Base-by-base conservation (phyloP, 2,329 filamentous ascomycete genomes). In the Xylaria sp. region DNA sequence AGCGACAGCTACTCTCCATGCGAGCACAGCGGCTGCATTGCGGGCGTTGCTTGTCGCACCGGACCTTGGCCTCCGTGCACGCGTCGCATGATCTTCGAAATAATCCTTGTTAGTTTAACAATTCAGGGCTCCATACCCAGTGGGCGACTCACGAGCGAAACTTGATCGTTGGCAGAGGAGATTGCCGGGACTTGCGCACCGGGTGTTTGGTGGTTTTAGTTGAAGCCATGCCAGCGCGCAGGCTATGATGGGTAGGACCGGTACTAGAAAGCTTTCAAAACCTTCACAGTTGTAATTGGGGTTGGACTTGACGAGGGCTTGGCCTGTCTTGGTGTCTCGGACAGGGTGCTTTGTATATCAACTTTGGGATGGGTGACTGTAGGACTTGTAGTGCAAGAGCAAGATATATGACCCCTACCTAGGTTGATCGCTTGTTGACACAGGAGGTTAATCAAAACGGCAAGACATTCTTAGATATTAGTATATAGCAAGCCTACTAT, bases 11-110 rank as follows among this genome's bases (percentile, higher is more conserved):
- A 8, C 41, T 46, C 15, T 46, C 41, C 41, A 46, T 46, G 41
- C 41, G 41, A 46, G 41, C 41, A 46, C 41, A 46, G 41, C 41
- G 41, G 41, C 41, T 46, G 41, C 41, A 46, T 18, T 46, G 41
- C 13, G 41, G 41, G 41, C 41, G 41, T n/a, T 46, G 41, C 18
- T 46, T 46, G 41, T 46, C 41, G 41, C 41, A 64, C 37, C 46
- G 32, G 20, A 63, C 61, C 23, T 63, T 63, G 37, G 48, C 61
- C 25, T 63, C 39, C 10, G 61, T 63, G 25, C 61, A 63, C 15
- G 51, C 37, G 25, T 63, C 61, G 15, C 61, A 63, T 46, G 41
- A 46, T 46, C 41, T 46, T 46, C 7, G 13, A 8, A 46, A 46
- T 18, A n/a, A 8, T 18, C 15, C 6, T 46, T 46, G 15, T 46